Percentiles rank a stretch among this genome's conserved stretches.
Conservation (phyloP, 108 stramenopile genomes). For the Cyclotella sp. region DNA sequence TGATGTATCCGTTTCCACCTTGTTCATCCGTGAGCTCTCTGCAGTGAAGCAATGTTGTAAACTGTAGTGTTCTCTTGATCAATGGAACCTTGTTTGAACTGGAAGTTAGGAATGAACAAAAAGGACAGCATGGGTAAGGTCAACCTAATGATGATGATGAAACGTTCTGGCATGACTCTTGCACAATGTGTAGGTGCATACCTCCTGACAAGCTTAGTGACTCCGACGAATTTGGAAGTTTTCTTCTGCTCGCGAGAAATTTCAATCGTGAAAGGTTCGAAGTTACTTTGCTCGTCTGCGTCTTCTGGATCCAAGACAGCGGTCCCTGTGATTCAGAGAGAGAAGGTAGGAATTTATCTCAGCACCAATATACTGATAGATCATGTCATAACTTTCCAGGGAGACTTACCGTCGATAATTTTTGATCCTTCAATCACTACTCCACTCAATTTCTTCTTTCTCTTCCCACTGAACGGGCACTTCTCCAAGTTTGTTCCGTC, state of each 20-base stretch:
- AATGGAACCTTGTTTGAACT: constrained; percentile 62
- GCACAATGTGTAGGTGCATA: not conserved
- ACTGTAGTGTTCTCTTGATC: constrained; percentile 61
- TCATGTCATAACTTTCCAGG: not conserved
- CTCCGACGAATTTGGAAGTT: constrained; percentile 58
- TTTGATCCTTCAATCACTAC: constrained; percentile 40
- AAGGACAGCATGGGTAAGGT: not conserved
- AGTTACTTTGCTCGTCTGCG: not conserved
- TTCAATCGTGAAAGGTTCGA: constrained; percentile 2
- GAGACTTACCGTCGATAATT: constrained; percentile 22
- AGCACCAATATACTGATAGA: not conserved
- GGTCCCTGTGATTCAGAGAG: constrained; percentile 16
- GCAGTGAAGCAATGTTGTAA: constrained; percentile 70
- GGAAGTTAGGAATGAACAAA: not conserved
- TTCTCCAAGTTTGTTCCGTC: constrained; percentile 49
- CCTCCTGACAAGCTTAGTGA: constrained; percentile 72
- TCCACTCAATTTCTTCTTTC: constrained; percentile 49
- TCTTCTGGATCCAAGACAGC: constrained; percentile 23
- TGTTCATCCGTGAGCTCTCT: constrained; percentile 57
- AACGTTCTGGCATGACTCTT: not conserved
- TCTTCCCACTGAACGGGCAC: constrained; percentile 41
- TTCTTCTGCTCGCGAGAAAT: constrained; percentile 8
- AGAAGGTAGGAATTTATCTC: constrained; percentile 16
- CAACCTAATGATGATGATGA: not conserved
- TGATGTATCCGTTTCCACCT: constrained; percentile 74